Conservation (phyloP, 2,329 filamentous ascomycete genomes). For the Bisporella sp. region DNA sequence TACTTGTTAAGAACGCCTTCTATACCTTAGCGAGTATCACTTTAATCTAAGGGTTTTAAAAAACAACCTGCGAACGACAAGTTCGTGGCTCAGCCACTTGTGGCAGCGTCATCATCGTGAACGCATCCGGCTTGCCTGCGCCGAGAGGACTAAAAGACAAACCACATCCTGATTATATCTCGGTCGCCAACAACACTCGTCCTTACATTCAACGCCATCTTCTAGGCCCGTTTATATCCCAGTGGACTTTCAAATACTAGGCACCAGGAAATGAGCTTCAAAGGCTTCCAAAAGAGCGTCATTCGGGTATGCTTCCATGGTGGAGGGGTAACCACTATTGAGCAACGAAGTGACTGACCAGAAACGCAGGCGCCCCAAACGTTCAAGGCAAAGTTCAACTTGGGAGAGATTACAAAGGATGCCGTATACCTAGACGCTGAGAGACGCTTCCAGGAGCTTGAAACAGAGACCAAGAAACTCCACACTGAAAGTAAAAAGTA, state of each 20-base stretch:
- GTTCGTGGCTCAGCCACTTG: not conserved
- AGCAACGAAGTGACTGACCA: slow-evolving; percentile 14
- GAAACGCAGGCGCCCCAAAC: slow-evolving; percentile 70
- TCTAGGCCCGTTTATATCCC: no score
- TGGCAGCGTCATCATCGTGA: not conserved
- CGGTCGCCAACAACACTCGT: no score
- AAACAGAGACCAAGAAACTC: slow-evolving; percentile 91
- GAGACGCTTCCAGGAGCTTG: slow-evolving; percentile 86
- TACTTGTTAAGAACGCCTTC: no score
- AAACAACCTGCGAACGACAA: not conserved
- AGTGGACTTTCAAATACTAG: no score
- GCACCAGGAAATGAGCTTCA: slow-evolving; percentile 72
- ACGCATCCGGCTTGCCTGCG: not conserved
- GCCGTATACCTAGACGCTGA: slow-evolving; percentile 92
- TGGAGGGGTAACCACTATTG: slow-evolving; percentile 13
- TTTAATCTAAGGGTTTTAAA: no score
- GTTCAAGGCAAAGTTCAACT: slow-evolving; percentile 86
- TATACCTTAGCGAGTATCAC: no score
- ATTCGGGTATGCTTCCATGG: slow-evolving; percentile 56
- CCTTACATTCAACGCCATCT: no score
- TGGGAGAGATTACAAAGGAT: slow-evolving; percentile 94
- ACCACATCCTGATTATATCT: no score
- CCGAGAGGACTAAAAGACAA: no score
- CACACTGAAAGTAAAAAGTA: slow-evolving; percentile 98
- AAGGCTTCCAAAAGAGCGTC: slow-evolving; percentile 88